Evolutionary conservation across 2,329 filamentous ascomycete genomes (phyloP).

Genomic region (Diaporthe humulicola): DNA sequence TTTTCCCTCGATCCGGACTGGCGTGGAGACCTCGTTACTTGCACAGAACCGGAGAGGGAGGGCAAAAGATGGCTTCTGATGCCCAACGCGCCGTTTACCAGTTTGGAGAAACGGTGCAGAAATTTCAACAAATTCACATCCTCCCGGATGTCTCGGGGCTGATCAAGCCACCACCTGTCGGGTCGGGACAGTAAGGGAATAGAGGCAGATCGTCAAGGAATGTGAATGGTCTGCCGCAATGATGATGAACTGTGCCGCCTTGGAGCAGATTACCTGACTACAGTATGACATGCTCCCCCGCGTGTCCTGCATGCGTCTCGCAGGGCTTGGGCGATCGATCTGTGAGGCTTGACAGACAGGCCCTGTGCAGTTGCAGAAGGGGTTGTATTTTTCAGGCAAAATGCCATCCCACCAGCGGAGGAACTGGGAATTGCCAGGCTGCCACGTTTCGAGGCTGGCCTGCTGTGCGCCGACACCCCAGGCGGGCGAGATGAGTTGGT

Average conservation of each 20-base stretch:
- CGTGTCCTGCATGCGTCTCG: constrained; percentile 23
- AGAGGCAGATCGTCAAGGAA: constrained; percentile 3
- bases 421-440: constrained; percentile 13
- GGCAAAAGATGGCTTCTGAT: neutral
- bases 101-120: constrained; percentile 4
- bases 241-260: constrained; percentile 1
- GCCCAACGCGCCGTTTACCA: neutral
- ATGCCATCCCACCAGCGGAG: neutral
- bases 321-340: constrained; percentile 8
- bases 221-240: constrained; percentile 20
- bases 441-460: constrained; percentile 27
- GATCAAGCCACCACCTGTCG: constrained; percentile 22
- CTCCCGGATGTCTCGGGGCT: constrained; percentile 32
- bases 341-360: neutral
- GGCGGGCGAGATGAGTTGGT: neutral
- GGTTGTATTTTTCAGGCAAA: neutral
- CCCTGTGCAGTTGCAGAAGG: constrained; percentile 16
- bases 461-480: constrained; percentile 5
- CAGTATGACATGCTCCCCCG: constrained; percentile 12
- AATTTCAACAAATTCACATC: constrained; percentile 11
- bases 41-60: neutral
- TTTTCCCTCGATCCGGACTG: constrained; percentile 1
- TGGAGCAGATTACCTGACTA: neutral
- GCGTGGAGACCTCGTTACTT: constrained; percentile 18
- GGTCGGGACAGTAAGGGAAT: constrained; percentile 8